Base-by-base conservation (phyloP, 2,329 filamentous ascomycete species). In the Coniochaeta sp. region DNA sequence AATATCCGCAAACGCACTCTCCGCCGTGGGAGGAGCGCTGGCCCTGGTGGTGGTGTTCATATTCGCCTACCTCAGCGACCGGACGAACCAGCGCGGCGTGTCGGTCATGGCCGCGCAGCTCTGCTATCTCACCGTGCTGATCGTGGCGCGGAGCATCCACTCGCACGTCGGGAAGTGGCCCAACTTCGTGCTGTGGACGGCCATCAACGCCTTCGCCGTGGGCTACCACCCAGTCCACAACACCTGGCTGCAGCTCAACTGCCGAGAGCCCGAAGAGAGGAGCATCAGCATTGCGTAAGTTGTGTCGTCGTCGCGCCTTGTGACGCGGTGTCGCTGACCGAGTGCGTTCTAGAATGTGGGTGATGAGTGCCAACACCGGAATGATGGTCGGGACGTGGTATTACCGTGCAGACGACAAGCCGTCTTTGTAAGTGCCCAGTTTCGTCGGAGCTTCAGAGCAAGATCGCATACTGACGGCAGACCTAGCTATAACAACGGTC, bases 151-250 rank as follows among this genome's bases (percentile, higher is more conserved):
- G 14, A 5, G 3, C 14, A 59, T 77, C 0, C 77, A 82, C 59
- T 72, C 75, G 0, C 70, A 74, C 52, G 75, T 78, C 0, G 75
- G 76, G 0, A 76, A 73, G 62, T 83, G 81, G 80, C 74, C 73
- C 7, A 73, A 75, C 10, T 81, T 77, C 70, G 79, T 74, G 0
- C 68, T 83, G 7, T 82, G 80, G 80, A 83, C 80, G 3, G 71
- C 72, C 0, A 73, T 82, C 3, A 82, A 83, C 65, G 70, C 70
- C 2, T 75, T 82, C 36, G 78, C 80, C 0, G 80, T 82, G 8
- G 77, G 80, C 0, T 83, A 82, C 62, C 80, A 83, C 65, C 80
- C 80, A 0, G 73, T 80, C 0, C 79, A 82, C 58, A 83, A 82
- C 66, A 74, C 77, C 0, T 83, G 79, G 80, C 69, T 80, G 22